These are phyloP conservation scores for Plantago major DNA, from an alignment of 257 asterid genomes.

Conservation along the genomic window DNA sequence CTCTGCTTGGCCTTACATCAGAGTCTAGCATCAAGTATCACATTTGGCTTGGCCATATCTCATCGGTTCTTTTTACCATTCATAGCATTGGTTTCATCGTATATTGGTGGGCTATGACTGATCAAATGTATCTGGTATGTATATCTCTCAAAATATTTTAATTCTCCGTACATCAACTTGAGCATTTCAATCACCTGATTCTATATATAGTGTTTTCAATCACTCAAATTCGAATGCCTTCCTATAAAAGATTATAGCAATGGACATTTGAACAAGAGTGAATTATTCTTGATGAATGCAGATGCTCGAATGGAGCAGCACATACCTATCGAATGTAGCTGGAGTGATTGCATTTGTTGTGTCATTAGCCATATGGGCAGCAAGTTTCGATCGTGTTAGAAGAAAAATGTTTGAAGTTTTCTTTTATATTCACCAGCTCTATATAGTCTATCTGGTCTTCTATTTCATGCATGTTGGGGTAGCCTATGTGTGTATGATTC, in stretches of 20 bases:
- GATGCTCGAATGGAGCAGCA: slow-evolving; percentile 57
- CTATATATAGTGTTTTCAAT: neutral
- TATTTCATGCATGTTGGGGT: slow-evolving; percentile 70
- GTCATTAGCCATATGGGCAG: slow-evolving; percentile 44
- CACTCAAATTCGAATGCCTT: neutral
- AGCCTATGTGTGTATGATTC: slow-evolving; percentile 53
- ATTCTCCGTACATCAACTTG: neutral
- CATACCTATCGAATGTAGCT: slow-evolving; percentile 47
- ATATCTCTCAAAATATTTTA: neutral
- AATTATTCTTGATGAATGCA: slow-evolving; percentile 22
- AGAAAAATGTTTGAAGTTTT: slow-evolving; percentile 59
- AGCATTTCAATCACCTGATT: too few species aligned
- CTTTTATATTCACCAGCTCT: slow-evolving; percentile 55
- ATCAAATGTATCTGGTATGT: slow-evolving; percentile 51
- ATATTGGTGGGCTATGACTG: slow-evolving; percentile 49
- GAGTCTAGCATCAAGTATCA: slow-evolving; percentile 73
- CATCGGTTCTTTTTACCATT: slow-evolving; percentile 40
- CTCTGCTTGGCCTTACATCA: slow-evolving; percentile 56
- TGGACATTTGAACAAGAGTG: too few species aligned
- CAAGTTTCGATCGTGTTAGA: slow-evolving; percentile 45
- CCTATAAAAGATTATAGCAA: too few species aligned
- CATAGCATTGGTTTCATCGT: slow-evolving; percentile 50
- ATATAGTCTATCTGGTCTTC: slow-evolving; percentile 39
- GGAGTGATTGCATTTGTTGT: slow-evolving; percentile 52
- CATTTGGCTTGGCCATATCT: slow-evolving; percentile 65